Percentiles rank a stretch among this genome's conserved stretches.
These are phyloP conservation scores for Sicyos edulis DNA, from an alignment of 306 rosid species.

Conservation along the genomic window DNA sequence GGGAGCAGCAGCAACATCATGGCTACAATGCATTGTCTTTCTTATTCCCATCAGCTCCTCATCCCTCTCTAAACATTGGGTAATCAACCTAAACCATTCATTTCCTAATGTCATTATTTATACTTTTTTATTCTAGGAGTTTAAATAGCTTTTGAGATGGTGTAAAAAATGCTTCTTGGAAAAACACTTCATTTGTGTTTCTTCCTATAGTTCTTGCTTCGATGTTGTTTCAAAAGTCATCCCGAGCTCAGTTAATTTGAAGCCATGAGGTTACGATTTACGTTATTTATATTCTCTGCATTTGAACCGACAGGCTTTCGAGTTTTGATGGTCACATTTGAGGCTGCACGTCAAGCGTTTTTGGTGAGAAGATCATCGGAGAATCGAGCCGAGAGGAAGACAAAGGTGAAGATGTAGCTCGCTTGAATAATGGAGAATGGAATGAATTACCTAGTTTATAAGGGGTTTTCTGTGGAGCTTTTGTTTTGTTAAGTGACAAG, in stretches of 20 bases:
- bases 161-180: too few species aligned
- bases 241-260: too few species aligned
- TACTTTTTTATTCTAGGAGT: too few species aligned
- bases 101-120: too few species aligned
- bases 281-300: neutral
- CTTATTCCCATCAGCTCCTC: constrained; percentile 38
- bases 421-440: neutral
- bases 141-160: too few species aligned
- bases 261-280: too few species aligned
- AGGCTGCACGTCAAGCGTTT: neutral
- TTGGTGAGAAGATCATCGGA: too few species aligned
- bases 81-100: constrained; percentile 14
- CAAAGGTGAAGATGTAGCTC: neutral
- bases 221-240: too few species aligned
- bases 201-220: too few species aligned
- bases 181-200: too few species aligned
- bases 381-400: neutral
- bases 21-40: constrained; percentile 37
- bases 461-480: neutral
- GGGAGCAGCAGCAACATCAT: constrained; percentile 55
- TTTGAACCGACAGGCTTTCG: constrained; percentile 1
- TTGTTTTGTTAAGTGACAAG: too few species aligned
- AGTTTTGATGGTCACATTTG: constrained; percentile 8
- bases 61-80: constrained; percentile 66
- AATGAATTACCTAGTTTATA: neutral